Evolutionary conservation across 1,284 basidiomycete species (phyloP).

Genomic region (Tremellales sp.): DNA sequence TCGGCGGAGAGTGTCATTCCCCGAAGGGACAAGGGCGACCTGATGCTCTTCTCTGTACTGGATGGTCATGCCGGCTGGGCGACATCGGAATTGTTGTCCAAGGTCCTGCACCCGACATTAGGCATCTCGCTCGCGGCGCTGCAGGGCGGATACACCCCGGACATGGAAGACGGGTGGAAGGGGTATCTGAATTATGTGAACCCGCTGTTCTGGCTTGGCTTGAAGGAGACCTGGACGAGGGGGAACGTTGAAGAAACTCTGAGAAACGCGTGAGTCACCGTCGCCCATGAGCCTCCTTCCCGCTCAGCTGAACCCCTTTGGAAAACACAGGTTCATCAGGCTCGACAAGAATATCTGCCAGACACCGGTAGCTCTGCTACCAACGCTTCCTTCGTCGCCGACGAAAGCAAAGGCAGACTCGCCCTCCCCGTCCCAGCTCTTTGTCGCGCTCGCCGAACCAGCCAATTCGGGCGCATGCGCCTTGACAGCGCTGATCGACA

Average conservation of each 20-base stretch:
- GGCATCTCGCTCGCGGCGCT: conserved; percentile 65
- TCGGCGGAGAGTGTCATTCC: conserved; percentile 66
- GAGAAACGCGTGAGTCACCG: conserved; percentile 29
- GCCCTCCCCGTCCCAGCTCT: conserved; percentile 22
- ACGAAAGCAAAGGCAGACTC: conserved; percentile 51
- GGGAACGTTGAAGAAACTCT: conserved; percentile 27
- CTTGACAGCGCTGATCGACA: conserved; percentile 78
- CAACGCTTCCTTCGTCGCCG: conserved; percentile 34
- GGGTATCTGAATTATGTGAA: conserved; percentile 17
- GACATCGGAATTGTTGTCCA: conserved; percentile 80
- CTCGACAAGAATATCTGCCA: conserved; percentile 55
- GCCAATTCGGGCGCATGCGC: conserved; percentile 83
- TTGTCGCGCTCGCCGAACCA: conserved; percentile 65
- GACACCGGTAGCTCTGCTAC: conserved; percentile 51
- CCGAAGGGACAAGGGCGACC: conserved; percentile 58
- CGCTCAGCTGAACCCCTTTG: conserved; percentile 9
- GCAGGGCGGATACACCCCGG: conserved; percentile 46
- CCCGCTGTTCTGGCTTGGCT: conserved; percentile 16
- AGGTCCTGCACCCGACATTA: conserved; percentile 80
- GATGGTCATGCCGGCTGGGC: conserved; percentile 86
- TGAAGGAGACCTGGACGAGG: conserved; percentile 28
- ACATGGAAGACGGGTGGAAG: conserved; percentile 5
- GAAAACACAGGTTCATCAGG: conserved; percentile 41
- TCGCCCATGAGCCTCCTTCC: not conserved
- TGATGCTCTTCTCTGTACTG: conserved; percentile 81